Base-by-base conservation (phyloP, 2,329 filamentous ascomycete species). In the Pseudopyrenochaeta lycopersici region DNA sequence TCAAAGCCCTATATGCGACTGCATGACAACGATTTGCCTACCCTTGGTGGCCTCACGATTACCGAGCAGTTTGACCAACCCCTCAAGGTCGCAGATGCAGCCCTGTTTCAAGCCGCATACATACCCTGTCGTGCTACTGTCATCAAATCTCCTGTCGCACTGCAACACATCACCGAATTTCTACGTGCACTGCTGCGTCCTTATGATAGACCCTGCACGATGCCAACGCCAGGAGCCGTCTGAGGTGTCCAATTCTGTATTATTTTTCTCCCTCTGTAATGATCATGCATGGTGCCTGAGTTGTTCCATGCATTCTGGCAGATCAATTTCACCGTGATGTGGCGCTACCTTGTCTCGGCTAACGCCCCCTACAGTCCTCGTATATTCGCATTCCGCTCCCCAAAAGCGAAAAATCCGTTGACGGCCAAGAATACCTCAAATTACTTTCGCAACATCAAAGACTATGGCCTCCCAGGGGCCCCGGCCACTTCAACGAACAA, bases 341-440 rank as follows among this genome's bases (percentile, higher is more conserved):
- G 32, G 32, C 32, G 32, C 15, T 35, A 5, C 4, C 5, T 35
- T 5, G 32, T 35, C 32, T 17, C 15, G 32, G 32, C 4, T 35
- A 14, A 35, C 38, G 21, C 21, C 41, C 41, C 41, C 29, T 14
- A 15, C n/a, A 7, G 11, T 44, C 23, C 29, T 44, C 41, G 41
- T 44, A 44, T 44, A 7, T 15, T 44, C 41, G 41, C 41, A 44
- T 44, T 44, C 41, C 10, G 21, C 9, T 12, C 41, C 41, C 21
- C 18, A 40, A 20, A n/a, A 42, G 39, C 20, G 4, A 20, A 3
- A 44, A 20, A 9, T 5, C 20, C 41, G 7, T 29, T 23, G 7
- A 23, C 15, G 21, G 14, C 14, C 9, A 31, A 44, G 27, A 29
- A 44, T 23, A 44, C 20, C 27, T 31, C 20, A 44, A 44, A 29